A percentile compares a stretch with the other conserved stretches of the same genome.
Evolutionary conservation across 257 asterid genomes (phyloP).

Genomic region (Penstemon eatonii): DNA sequence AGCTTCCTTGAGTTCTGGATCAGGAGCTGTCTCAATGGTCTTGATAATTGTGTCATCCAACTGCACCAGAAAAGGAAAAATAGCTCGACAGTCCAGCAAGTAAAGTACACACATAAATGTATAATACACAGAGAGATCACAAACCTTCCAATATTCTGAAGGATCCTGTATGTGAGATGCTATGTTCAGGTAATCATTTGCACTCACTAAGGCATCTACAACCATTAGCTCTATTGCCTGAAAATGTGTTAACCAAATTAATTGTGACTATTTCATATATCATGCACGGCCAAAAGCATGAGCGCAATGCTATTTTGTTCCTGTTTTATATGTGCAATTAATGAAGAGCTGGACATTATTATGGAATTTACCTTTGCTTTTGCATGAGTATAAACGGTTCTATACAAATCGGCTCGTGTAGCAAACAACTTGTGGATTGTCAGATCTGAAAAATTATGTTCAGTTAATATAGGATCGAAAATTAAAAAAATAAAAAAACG

Average conservation of each 20-base stretch:
- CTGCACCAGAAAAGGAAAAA: constrained; percentile 40
- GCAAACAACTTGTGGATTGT: constrained; percentile 86
- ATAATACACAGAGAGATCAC: constrained; percentile 30
- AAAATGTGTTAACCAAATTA: constrained; percentile 18
- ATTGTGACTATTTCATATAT: constrained; percentile 5
- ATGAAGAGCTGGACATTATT: constrained; percentile 8
- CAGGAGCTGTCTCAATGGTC: constrained; percentile 87
- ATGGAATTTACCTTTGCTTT: constrained; percentile 76
- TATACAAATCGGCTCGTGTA: constrained; percentile 83
- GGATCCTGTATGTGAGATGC: constrained; percentile 84
- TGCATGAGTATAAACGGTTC: constrained; percentile 91
- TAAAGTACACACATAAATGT: constrained; percentile 9
- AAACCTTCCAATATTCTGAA: constrained; percentile 88
- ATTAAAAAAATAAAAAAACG: constrained; percentile 9
- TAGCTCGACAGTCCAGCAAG: constrained; percentile 24
- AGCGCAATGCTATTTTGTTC: constrained; percentile 5
- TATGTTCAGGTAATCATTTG: constrained; percentile 66
- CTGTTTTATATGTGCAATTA: neutral
- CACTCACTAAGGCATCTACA: constrained; percentile 84
- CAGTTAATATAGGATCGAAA: constrained; percentile 23
- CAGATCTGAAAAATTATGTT: constrained; percentile 56
- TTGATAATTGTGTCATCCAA: constrained; percentile 84
- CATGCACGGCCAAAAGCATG: neutral
- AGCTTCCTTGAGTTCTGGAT: constrained; percentile 68
- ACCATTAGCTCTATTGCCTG: constrained; percentile 95